Conservation (phyloP, 2,329 filamentous ascomycete species). For the Microcyclosporella mali region DNA sequence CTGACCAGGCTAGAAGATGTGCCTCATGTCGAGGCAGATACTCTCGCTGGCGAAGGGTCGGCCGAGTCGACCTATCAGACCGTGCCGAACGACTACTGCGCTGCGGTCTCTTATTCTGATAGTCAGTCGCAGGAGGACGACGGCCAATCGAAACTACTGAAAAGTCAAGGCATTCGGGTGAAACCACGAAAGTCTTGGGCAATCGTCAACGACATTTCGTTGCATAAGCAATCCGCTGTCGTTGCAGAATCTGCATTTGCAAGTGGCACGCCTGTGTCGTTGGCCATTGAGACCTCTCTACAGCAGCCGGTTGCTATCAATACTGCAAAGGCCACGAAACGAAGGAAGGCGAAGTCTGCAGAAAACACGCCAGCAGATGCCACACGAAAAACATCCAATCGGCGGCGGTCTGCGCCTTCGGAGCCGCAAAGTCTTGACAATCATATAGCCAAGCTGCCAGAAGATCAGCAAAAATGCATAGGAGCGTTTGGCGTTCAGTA, state of each 20-base stretch:
- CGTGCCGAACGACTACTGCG: background rate
- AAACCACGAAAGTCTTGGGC: slow-evolving; percentile 14
- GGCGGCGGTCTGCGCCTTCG: slow-evolving; percentile 14
- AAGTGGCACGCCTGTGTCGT: background rate
- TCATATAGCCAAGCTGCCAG: background rate
- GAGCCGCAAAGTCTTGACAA: slow-evolving; percentile 8
- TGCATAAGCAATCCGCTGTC: too few species aligned
- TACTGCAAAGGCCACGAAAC: slow-evolving; percentile 1
- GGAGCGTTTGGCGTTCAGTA: slow-evolving; percentile 7
- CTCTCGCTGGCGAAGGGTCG: background rate
- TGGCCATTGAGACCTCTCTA: background rate
- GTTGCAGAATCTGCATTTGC: background rate
- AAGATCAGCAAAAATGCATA: slow-evolving; percentile 6
- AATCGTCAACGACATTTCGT: slow-evolving; percentile 2
- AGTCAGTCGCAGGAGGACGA: slow-evolving; percentile 1
- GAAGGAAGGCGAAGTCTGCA: background rate
- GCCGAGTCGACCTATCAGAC: slow-evolving; percentile 2
- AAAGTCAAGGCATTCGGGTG: slow-evolving; percentile 8
- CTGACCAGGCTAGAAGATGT: too few species aligned
- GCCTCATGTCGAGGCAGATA: background rate
- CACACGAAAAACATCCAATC: background rate
- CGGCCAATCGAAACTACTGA: slow-evolving; percentile 9
- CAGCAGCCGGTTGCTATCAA: slow-evolving; percentile 1
- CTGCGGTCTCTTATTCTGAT: too few species aligned
- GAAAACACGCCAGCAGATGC: background rate